Evolutionary conservation across 768 basidiomycete genomes (phyloP).

Genomic region (Phylloporus sp.): DNA sequence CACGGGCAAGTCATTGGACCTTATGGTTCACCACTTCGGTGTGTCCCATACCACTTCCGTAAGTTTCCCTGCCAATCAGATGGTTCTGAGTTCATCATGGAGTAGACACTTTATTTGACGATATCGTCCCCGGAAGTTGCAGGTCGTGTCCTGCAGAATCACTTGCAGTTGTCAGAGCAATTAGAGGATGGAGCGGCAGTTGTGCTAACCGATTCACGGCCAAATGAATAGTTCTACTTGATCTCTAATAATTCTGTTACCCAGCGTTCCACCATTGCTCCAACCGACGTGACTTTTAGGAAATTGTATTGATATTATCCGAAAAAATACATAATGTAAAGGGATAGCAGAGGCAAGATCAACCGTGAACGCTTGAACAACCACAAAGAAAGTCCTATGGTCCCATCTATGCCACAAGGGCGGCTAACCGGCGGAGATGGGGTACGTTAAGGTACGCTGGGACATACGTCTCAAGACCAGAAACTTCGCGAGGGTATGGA

Average conservation of each 20-base stretch:
- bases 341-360: conserved; percentile 6
- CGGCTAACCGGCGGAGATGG: conserved; percentile 81
- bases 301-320: conserved; percentile 15
- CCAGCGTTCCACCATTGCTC: too few species aligned
- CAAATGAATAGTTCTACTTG: neutral
- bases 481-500: conserved; percentile 90
- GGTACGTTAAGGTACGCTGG: conserved; percentile 89
- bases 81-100: conserved; percentile 19
- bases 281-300: neutral
- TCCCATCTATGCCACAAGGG: conserved; percentile 78
- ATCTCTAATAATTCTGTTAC: too few species aligned
- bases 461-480: conserved; percentile 93
- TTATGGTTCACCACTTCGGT: conserved; percentile 32
- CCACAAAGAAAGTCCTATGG: conserved; percentile 1
- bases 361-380: conserved; percentile 1
- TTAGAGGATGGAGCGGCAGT: conserved; percentile 47
- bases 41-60: conserved; percentile 11
- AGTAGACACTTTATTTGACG: conserved; percentile 42
- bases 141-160: conserved; percentile 40
- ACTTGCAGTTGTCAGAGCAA: conserved; percentile 44
- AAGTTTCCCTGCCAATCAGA: neutral
- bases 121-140: conserved; percentile 24
- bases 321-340: conserved; percentile 20
- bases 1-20: conserved; percentile 60
- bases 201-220: conserved; percentile 9